These are phyloP conservation scores for Apiotrichum brassicae DNA, from an alignment of 1,284 basidiomycete genomes.

Conservation along the genomic window DNA sequence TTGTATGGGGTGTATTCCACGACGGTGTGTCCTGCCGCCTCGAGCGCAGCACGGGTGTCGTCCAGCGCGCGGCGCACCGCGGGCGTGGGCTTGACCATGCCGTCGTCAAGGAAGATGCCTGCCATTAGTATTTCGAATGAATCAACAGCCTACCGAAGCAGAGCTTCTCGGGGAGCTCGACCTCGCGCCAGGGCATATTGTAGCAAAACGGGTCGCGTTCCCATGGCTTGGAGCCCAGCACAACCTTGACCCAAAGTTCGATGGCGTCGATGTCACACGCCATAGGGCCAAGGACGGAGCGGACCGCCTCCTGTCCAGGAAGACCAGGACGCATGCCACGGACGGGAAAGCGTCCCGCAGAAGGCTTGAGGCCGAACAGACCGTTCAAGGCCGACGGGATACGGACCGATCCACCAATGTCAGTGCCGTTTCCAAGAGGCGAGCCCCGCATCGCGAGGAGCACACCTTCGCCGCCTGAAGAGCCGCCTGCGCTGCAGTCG, in stretches of 20 bases:
- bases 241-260: conserved; percentile 55
- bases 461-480: conserved; percentile 58
- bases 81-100: conserved; percentile 57
- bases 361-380: conserved; percentile 63
- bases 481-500: conserved; percentile 52
- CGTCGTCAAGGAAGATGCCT: conserved; percentile 53
- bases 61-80: conserved; percentile 62
- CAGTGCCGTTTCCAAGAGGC: conserved; percentile 60
- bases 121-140: conserved; percentile 41
- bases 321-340: conserved; percentile 55
- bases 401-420: conserved; percentile 63
- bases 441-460: conserved; percentile 55
- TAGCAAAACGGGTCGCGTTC: conserved; percentile 57
- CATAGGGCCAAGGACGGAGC: conserved; percentile 64
- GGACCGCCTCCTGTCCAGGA: conserved; percentile 61
- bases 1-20: conserved; percentile 37
- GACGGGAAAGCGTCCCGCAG: conserved; percentile 52
- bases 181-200: conserved; percentile 58
- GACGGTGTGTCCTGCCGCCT: conserved; percentile 57
- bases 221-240: conserved; percentile 55
- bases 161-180: conserved; percentile 57
- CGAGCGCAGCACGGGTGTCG: conserved; percentile 54
- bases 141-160: conserved; percentile 17
- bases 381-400: conserved; percentile 63
- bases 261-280: conserved; percentile 54